A percentile compares a stretch with the other conserved stretches of the same genome.
Conservation (phyloP, 2,329 filamentous ascomycete genomes). For the Penicillium sp. region DNA sequence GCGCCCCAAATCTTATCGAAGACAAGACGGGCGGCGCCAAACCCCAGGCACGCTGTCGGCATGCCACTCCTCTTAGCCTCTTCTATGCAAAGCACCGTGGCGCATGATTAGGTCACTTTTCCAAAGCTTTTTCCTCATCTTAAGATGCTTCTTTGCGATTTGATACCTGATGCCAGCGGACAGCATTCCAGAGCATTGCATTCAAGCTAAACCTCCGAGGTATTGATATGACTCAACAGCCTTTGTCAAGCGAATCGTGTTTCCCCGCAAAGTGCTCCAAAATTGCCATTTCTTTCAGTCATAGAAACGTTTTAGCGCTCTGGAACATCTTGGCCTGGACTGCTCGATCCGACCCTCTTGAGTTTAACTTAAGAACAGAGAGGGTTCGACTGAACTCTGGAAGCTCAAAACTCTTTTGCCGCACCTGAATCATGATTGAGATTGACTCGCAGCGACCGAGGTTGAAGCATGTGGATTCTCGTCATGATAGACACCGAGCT, state of each 20-base stretch:
- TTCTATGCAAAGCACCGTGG: background rate
- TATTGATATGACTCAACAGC: slow-evolving; percentile 2
- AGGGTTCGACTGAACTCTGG: background rate
- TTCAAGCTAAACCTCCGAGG: background rate
- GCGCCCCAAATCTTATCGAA: slow-evolving; percentile 17
- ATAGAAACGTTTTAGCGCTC: slow-evolving; percentile 5
- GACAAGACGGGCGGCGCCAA: slow-evolving; percentile 20
- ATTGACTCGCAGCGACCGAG: background rate
- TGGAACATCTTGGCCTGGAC: background rate
- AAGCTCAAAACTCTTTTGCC: background rate
- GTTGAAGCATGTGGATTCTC: background rate
- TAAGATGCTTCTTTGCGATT: background rate
- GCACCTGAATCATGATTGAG: background rate
- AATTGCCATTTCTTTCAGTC: slow-evolving; percentile 14
- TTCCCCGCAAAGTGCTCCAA: background rate
- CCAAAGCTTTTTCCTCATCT: background rate
- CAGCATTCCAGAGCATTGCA: background rate
- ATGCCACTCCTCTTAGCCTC: background rate
- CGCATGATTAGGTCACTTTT: background rate
- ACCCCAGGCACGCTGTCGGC: slow-evolving; percentile 7
- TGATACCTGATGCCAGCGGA: background rate
- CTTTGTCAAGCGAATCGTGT: background rate
- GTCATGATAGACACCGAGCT: background rate
- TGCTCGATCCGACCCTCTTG: background rate
- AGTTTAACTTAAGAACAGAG: background rate